Conservation (phyloP, 768 basidiomycete species). For the Lyophyllum semitale region DNA sequence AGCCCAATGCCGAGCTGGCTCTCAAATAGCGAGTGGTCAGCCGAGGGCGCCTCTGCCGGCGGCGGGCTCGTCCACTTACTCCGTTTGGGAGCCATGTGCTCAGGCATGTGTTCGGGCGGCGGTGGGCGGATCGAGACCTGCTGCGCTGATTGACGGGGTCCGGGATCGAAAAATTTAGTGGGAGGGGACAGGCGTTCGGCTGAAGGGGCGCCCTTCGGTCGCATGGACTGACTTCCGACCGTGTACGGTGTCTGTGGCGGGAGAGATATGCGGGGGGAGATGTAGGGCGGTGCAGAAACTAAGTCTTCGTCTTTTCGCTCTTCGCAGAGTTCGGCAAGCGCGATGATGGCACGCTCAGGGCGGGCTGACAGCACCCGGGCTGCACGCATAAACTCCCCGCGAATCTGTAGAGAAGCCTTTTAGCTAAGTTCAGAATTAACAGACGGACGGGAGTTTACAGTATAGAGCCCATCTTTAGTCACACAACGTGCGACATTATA, state of each 20-base stretch:
- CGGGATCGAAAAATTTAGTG: conserved; percentile 48
- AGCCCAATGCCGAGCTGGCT: conserved; percentile 65
- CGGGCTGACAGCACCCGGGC: conserved; percentile 79
- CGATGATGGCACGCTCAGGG: conserved; percentile 78
- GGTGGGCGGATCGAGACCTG: conserved; percentile 43
- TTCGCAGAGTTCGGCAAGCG: conserved; percentile 88
- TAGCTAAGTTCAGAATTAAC: conserved; percentile 7
- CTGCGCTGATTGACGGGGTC: conserved; percentile 26
- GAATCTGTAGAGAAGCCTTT: conserved; percentile 62
- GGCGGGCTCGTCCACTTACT: conserved; percentile 87
- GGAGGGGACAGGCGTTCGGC: conserved; percentile 59
- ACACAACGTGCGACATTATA: conserved; percentile 98
- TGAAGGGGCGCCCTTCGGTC: conserved; percentile 42
- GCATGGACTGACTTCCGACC: conserved; percentile 61
- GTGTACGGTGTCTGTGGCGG: conserved; percentile 76
- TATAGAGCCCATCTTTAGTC: conserved; percentile 94
- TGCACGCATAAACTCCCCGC: conserved; percentile 98
- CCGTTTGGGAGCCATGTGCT: conserved; percentile 83
- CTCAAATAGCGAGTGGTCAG: conserved; percentile 68
- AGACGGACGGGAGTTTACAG: conserved; percentile 49
- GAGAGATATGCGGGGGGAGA: conserved; percentile 43
- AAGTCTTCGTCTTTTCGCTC: conserved; percentile 77
- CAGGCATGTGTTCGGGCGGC: conserved; percentile 78
- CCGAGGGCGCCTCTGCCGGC: conserved; percentile 70
- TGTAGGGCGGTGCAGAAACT: conserved; percentile 48